These are phyloP conservation scores for Penicillium sp. DNA, from an alignment of 2,329 filamentous ascomycete genomes.

Conservation along the genomic window DNA sequence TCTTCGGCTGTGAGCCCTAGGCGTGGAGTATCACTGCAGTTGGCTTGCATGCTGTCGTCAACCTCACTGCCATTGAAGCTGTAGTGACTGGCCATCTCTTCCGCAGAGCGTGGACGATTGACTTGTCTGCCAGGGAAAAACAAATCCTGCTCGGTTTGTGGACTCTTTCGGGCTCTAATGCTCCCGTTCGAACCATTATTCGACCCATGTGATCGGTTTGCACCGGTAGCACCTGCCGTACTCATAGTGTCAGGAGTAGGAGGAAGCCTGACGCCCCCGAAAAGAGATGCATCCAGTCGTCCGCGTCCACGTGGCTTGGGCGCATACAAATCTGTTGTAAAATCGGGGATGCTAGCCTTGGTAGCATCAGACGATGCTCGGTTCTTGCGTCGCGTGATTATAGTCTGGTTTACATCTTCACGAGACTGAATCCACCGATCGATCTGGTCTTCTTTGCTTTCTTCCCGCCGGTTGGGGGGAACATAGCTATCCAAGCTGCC, in stretches of 20 bases:
- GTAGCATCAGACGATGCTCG: slow-evolving; percentile 24
- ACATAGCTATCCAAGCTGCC: slow-evolving; percentile 20
- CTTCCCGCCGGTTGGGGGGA: slow-evolving; percentile 13
- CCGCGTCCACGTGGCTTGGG: slow-evolving; percentile 27
- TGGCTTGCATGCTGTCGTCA: slow-evolving; percentile 33
- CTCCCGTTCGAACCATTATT: slow-evolving; percentile 37
- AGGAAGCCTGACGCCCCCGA: slow-evolving; percentile 36
- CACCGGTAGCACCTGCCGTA: slow-evolving; percentile 33
- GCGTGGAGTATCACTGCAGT: slow-evolving; percentile 33
- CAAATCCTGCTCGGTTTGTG: slow-evolving; percentile 16
- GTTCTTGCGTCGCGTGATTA: slow-evolving; percentile 18
- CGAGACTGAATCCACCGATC: slow-evolving; percentile 35
- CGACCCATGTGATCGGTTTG: slow-evolving; percentile 23
- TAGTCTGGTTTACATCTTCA: slow-evolving; percentile 16
- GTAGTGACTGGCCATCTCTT: slow-evolving; percentile 31
- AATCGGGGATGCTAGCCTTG: slow-evolving; percentile 19
- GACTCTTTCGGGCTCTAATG: slow-evolving; percentile 30
- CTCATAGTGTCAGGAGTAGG: slow-evolving; percentile 47
- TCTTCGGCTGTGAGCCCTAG: slow-evolving; percentile 22
- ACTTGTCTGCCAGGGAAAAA: slow-evolving; percentile 24
- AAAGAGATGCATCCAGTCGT: slow-evolving; percentile 32
- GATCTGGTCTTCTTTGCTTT: slow-evolving; percentile 27
- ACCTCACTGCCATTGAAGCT: slow-evolving; percentile 32
- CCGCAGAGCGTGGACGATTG: slow-evolving; percentile 35
- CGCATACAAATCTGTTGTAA: slow-evolving; percentile 26